A percentile compares a stretch with the other conserved stretches of the same genome.
Conservation (phyloP, 176 grass and related monocot species). For the Tillandsia fasciculata region DNA sequence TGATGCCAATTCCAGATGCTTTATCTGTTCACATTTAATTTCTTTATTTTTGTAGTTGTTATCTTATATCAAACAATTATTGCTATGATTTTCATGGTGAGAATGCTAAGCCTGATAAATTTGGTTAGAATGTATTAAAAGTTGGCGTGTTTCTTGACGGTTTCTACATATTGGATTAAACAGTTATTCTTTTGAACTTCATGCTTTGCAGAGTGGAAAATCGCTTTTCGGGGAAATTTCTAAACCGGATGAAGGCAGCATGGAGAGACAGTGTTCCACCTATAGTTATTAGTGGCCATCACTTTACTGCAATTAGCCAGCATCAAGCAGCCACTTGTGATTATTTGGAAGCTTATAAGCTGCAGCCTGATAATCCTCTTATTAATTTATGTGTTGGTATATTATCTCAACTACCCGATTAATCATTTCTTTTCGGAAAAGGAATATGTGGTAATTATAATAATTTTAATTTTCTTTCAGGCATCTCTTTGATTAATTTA, state of each 20-base stretch:
- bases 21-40: neutral
- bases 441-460: neutral
- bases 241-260: slow-evolving; percentile 44
- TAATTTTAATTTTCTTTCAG: slow-evolving; percentile 34
- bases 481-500: slow-evolving; percentile 75
- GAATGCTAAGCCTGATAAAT: neutral
- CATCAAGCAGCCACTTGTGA: slow-evolving; percentile 77
- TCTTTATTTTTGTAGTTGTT: neutral
- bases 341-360: slow-evolving; percentile 86
- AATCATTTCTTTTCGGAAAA: slow-evolving; percentile 2
- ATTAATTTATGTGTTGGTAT: slow-evolving; percentile 87
- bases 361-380: slow-evolving; percentile 73
- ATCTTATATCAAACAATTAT: neutral
- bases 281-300: slow-evolving; percentile 71
- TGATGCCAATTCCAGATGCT: neutral
- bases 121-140: neutral
- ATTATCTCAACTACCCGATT: neutral
- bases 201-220: slow-evolving; percentile 57
- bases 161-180: neutral
- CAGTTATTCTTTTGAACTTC: neutral
- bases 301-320: slow-evolving; percentile 71
- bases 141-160: neutral
- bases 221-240: slow-evolving; percentile 56
- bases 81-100: neutral
- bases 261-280: slow-evolving; percentile 57